Base-by-base conservation (phyloP, 129 eudicot species). In the Artemisia tridentata region DNA sequence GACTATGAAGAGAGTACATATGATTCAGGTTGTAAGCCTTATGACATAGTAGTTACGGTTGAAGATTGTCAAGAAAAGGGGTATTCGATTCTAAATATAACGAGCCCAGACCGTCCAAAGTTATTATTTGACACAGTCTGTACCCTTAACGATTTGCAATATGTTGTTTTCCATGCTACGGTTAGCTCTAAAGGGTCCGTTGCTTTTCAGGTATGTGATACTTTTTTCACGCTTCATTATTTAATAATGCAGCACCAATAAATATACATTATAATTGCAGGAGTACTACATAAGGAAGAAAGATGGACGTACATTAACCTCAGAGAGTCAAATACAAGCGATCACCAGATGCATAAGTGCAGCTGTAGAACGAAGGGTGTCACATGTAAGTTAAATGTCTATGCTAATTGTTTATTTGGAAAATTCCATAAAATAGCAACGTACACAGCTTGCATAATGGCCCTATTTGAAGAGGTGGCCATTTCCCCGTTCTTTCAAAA, bases 71-170 rank as follows among this genome's bases (percentile, higher is more conserved):
- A 63, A 11, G 88, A 89, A 61, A 93, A 69, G 53, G 91, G 86
- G 9, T 93, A 93, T 73, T 85, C 88, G 34, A 81, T 83, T 20
- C 72, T 93, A 13, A 90, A 79, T 15, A 80, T 93, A 48, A 87
- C 87, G 66, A 69, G 98, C 68, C 84, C 83, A 57, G 98, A 93
- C 60, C 65, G 98, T 53, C 95, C 98, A 1, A 93, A 87, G 81
- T 68, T 93, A 61, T 71, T 93, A 11, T 93, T 89, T 60, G 98
- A 93, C 73, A 93, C 97, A 0, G 88, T 93, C 23, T 93, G 98
- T 18, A 72, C 91, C 9, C 81, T 93, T 14, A 89, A 96, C 0
- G 98, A 93, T 71, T 29, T 93, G 83, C 86, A 87, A 13, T 93
- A 83, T 56, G 86, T 89, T 7, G 97, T 93, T 48, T 85, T 83